phyloP scores from a whole-genome alignment of 345 rosid species.

The Nasturtium officinale region DNA sequence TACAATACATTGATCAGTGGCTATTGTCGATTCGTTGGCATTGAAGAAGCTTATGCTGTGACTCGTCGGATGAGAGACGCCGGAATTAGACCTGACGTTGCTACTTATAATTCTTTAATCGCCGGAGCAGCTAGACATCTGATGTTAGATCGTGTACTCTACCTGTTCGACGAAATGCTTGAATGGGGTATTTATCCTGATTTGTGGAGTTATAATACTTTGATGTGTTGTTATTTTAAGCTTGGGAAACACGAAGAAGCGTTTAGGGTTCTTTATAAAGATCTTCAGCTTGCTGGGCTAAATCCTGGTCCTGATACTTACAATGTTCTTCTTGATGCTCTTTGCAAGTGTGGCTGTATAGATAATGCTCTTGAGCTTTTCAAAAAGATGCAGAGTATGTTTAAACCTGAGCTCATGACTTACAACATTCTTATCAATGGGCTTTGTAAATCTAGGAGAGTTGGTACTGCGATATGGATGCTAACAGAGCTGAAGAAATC shows the following conservation, averaged over 20 bases:
- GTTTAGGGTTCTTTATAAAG: conserved; percentile 52
- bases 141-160: conserved; percentile 46
- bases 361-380: conserved; percentile 61
- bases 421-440: conserved; percentile 79
- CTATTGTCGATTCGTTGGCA: conserved; percentile 56
- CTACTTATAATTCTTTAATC: conserved; percentile 73
- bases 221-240: conserved; percentile 79
- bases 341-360: conserved; percentile 65
- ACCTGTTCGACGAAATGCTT: conserved; percentile 91
- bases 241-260: conserved; percentile 69
- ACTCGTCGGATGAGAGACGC: conserved; percentile 65
- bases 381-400: conserved; percentile 55
- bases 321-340: conserved; percentile 77
- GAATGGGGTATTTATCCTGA: conserved; percentile 59
- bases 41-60: conserved; percentile 60
- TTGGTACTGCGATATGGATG: conserved; percentile 57
- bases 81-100: conserved; percentile 58
- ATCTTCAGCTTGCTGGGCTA: conserved; percentile 43
- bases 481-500: conserved; percentile 57
- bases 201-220: conserved; percentile 79
- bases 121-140: conserved; percentile 58
- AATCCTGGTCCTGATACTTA: conserved; percentile 55
- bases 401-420: conserved; percentile 59
- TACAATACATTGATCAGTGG: conserved; percentile 65
- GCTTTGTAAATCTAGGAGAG: conserved; percentile 63